Conservation (phyloP, 495 filamentous ascomycete species). For the Hyaloscypha bicolor region DNA sequence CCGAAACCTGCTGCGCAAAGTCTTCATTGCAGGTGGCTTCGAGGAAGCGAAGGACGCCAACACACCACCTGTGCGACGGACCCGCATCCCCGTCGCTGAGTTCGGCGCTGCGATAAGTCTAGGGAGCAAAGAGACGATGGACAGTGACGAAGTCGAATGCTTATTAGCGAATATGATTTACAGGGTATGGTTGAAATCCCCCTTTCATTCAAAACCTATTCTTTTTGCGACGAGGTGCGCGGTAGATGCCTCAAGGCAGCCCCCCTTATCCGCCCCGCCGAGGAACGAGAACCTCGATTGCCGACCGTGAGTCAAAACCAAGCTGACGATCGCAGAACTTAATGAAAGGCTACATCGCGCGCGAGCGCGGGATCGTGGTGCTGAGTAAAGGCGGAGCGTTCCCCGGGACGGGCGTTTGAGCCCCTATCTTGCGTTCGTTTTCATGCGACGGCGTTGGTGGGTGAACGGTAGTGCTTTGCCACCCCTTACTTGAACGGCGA, state of each 20-base stretch:
- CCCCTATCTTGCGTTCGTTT: background rate
- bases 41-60: constrained; percentile 70
- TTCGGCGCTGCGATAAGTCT: constrained; percentile 66
- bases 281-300: constrained; percentile 1
- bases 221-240: background rate
- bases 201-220: background rate
- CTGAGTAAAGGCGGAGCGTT: constrained; percentile 90
- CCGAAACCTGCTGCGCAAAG: constrained; percentile 86
- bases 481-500: background rate
- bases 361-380: constrained; percentile 85
- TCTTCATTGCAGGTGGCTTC: constrained; percentile 79
- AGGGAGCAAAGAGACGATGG: constrained; percentile 63
- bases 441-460: too few relatives aligned
- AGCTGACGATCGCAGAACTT: constrained; percentile 60
- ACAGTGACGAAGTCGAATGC: constrained; percentile 94
- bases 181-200: constrained; percentile 59
- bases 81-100: constrained; percentile 77
- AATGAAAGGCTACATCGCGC: constrained; percentile 97
- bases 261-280: constrained; percentile 4
- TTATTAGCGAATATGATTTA: constrained; percentile 93
- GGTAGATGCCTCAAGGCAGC: constrained; percentile 6
- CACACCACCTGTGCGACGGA: constrained; percentile 58
- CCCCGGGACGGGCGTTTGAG: constrained; percentile 90
- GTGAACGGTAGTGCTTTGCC: background rate
- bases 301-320: constrained; percentile 11